Base-by-base conservation (phyloP, 164 flowering plant species). In the Euptelea pleiosperma region DNA sequence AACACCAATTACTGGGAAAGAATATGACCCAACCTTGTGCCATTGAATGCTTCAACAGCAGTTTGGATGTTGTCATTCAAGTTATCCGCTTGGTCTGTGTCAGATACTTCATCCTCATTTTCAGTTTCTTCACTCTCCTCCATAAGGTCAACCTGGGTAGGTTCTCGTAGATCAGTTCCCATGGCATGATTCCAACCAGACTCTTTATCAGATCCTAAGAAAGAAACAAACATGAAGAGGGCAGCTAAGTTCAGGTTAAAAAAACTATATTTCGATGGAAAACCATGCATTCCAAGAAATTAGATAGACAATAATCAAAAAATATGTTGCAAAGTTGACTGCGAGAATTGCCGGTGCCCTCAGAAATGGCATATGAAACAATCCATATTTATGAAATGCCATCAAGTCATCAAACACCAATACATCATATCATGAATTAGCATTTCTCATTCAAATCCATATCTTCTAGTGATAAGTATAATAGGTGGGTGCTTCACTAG, bases 51-150 rank as follows among this genome's bases (percentile, higher is more conserved):
- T 39, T 67, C 68, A 52, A 45, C 40, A 57, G 35, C 28, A 56
- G 56, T 36, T 31, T 62, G 64, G 25, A 28, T 60, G 42, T 48
- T 60, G 12, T 48, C 45, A 55, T 40, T 54, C 6, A 62, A 7
- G 9, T 70, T 73, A 61, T 48, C 15, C 41, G 57, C 82, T 48
- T 72, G 49, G 57, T 77, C 85, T 0, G 64, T 39, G 28, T 69
- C 75, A 45, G 69, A 77, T 7, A 51, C 46, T 55, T 67, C 80
- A 31, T 24, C 44, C 26, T 66, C 77, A 44, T 70, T 72, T 40
- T 76, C 82, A 33, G 52, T 55, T 45, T 60, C 75, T 51, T 66
- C 71, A 68, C 21, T 45, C 64, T 61, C 56, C 52, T 68, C 75
- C 59, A 30, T 34, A 51, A 4, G 26, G 29, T 60, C 68, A 61